Conservation (phyloP, 2,329 filamentous ascomycete species). For the Rhynchosporium graminicola region DNA sequence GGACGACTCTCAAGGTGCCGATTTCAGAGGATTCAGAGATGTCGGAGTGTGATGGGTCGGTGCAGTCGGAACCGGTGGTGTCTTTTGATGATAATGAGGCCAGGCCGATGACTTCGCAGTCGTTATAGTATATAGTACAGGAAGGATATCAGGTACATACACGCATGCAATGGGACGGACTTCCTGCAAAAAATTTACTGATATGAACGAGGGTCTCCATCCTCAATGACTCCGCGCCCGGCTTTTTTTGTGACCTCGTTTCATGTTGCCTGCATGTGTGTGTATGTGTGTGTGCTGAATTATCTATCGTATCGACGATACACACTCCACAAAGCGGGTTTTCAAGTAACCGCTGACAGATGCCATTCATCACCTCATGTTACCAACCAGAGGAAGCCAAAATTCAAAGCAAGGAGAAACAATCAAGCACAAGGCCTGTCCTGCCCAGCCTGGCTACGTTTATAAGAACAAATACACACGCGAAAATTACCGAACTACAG, state of each 20-base stretch:
- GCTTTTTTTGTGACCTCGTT: background rate
- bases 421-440: too few species aligned
- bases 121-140: constrained; percentile 13
- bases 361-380: too few species aligned
- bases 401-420: too few species aligned
- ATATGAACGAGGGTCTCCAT: background rate
- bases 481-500: too few species aligned
- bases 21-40: constrained; percentile 28
- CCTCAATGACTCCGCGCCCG: background rate
- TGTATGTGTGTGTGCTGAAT: background rate
- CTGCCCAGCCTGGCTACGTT: too few species aligned
- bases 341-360: too few species aligned
- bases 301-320: background rate
- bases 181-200: constrained; percentile 18
- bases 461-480: too few species aligned
- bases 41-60: constrained; percentile 23
- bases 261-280: background rate
- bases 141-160: background rate
- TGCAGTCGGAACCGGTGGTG: constrained; percentile 14
- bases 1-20: background rate
- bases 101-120: constrained; percentile 19
- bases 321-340: too few species aligned
- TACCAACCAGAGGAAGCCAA: too few species aligned
- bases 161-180: constrained; percentile 20
- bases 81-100: constrained; percentile 9